A percentile compares a stretch with the other conserved stretches of the same genome.
Conservation (phyloP, 306 rosid genomes). For the Acacia acuminata region DNA sequence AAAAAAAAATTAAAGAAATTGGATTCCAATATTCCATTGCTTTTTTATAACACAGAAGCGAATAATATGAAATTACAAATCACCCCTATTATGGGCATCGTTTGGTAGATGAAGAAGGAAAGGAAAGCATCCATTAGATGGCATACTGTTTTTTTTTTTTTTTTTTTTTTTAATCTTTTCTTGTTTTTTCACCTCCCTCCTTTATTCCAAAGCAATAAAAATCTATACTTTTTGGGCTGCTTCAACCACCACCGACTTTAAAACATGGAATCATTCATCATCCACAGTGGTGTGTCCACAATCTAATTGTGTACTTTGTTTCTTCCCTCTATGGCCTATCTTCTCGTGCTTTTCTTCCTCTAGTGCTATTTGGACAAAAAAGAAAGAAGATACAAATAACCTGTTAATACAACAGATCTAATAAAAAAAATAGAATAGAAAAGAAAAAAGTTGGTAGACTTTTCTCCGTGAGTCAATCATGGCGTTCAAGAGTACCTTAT, state of each 20-base stretch:
- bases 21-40: background rate
- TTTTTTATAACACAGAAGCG: background rate
- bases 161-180: background rate
- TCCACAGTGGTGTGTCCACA: background rate
- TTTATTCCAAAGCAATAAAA: slow-evolving; percentile 9
- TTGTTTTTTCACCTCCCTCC: background rate
- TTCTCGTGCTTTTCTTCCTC: slow-evolving; percentile 23
- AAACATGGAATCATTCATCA: slow-evolving; percentile 8
- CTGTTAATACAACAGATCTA: background rate
- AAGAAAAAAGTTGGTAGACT: background rate
- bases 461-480: background rate
- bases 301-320: slow-evolving; percentile 22
- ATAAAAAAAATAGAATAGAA: background rate
- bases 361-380: background rate
- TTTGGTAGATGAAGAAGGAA: background rate
- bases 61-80: background rate
- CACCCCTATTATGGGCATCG: background rate
- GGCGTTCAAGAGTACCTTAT: background rate
- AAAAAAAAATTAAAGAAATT: background rate
- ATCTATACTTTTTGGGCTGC: background rate
- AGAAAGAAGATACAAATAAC: background rate
- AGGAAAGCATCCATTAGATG: background rate
- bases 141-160: background rate
- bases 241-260: background rate
- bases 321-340: slow-evolving; percentile 6